Evolutionary conservation across 306 rosid species (phyloP), one percentile per base, ranked within the genome.

Genomic region (Rosa persica): DNA sequence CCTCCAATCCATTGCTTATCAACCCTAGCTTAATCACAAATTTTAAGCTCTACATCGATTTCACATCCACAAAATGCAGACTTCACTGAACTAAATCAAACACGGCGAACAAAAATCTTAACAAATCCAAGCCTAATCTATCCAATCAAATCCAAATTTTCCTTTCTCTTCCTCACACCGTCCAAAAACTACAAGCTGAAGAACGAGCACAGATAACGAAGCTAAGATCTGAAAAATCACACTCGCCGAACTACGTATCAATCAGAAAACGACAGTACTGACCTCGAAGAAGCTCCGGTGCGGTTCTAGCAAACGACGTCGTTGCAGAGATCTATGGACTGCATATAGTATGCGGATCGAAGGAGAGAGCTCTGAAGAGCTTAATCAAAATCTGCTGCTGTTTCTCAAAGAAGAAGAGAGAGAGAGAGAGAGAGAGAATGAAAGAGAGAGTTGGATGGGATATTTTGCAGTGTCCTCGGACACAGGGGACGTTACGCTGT

Each of bases 221-320:
- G 76, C 1, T 19, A 67, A 54, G 96, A 91, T 90, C 92, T 90
- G 85, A 57, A 76, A 70, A 72, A 7, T 15, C 65, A 68, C 46
- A 51, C 64, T 47, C 66, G 12, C 61, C 71, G 64, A 70, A 84
- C 82, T 47, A 68, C 55, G 76, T 64, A 74, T 48, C 73, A 6
- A 13, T 19, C 54, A 68, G 66, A 72, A 79, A 79, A 68, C 15
- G 8, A 22, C 8, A 23, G 42, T 79, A 83, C 86, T 51, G 66
- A 88, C 88, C 89, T 88, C 87, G 74, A 79, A 78, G 80, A 52
- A 38, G 76, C 72, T 51, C 74, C 42, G 17, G 72, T 83, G 81
- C 79, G 23, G 17, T 55, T 66, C 67, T 48, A 81, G 84, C 75
- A 47, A 81, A 80, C 76, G 85, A 82, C 57, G 82, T 58, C 74